Percentiles rank a stretch among this genome's conserved stretches.
These are phyloP conservation scores for Wickerhamiella australiensis DNA, from an alignment of 805 yeast genomes.

Conservation along the genomic window DNA sequence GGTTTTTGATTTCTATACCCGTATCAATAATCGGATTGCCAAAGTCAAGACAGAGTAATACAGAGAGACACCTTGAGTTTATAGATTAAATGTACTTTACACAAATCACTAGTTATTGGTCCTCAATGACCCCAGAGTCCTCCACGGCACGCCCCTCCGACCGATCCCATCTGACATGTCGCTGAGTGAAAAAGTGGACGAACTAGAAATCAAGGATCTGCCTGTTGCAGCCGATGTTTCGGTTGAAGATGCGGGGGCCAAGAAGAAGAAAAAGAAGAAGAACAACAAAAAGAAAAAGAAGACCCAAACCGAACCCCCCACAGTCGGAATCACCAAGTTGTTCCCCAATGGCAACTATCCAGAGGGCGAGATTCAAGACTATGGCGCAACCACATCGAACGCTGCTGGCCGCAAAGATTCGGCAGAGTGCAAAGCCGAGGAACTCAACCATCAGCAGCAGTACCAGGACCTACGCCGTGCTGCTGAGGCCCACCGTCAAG, in stretches of 20 bases:
- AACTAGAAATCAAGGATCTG: constrained; percentile 19
- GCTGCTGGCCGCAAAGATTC: constrained; percentile 54
- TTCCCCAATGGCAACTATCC: constrained; percentile 47
- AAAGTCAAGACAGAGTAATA: not conserved
- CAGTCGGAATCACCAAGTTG: constrained; percentile 50
- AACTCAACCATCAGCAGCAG: constrained; percentile 29
- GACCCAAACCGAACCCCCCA: constrained; percentile 36
- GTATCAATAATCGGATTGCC: constrained; percentile 15
- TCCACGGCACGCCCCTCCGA: not conserved
- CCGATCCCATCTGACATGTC: not conserved
- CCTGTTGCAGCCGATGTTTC: constrained; percentile 14
- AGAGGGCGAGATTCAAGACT: constrained; percentile 18
- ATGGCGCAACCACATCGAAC: constrained; percentile 7
- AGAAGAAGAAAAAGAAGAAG: constrained; percentile 41
- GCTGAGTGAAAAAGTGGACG: constrained; percentile 13
- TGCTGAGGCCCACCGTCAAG: constrained; percentile 91
- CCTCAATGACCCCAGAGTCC: too few species aligned
- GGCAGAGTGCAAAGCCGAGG: constrained; percentile 74
- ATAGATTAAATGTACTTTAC: too few species aligned
- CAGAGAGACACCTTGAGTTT: not conserved
- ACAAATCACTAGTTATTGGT: too few species aligned
- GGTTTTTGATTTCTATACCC: constrained; percentile 33
- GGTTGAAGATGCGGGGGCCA: constrained; percentile 28
- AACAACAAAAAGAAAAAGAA: constrained; percentile 47
- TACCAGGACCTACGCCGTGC: constrained; percentile 92